A percentile compares a stretch with the other conserved stretches of the same genome.
These are phyloP conservation scores for Rubroboletus satanas DNA, from an alignment of 768 basidiomycete species.

Conservation along the genomic window DNA sequence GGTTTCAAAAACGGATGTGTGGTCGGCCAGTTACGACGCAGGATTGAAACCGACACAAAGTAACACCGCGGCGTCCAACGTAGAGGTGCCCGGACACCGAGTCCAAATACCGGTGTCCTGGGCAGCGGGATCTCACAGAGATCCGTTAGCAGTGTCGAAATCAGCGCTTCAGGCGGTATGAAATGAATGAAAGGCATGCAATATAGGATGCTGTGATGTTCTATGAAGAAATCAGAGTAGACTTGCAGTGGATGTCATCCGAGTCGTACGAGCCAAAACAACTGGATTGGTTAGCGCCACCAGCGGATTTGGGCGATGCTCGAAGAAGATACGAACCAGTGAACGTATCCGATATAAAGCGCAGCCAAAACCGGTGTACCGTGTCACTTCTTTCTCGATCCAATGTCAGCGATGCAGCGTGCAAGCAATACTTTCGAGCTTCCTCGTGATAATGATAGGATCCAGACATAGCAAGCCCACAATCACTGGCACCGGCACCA, in stretches of 20 bases:
- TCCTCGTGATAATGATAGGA: slow-evolving; percentile 5
- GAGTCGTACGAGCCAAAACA: slow-evolving; percentile 17
- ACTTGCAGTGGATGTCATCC: not conserved
- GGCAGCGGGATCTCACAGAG: not conserved
- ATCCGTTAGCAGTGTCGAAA: slow-evolving; percentile 11
- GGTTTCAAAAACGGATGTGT: not conserved
- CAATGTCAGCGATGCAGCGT: slow-evolving; percentile 10
- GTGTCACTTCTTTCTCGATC: slow-evolving; percentile 21
- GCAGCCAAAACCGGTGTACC: slow-evolving; percentile 8
- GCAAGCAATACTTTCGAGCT: slow-evolving; percentile 7
- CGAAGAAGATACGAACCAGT: slow-evolving; percentile 9
- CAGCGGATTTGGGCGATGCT: slow-evolving; percentile 14
- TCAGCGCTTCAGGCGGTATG: not conserved
- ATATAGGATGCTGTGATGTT: slow-evolving; percentile 13
- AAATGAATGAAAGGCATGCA: not conserved
- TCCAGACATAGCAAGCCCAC: slow-evolving; percentile 9
- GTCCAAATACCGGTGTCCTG: not conserved
- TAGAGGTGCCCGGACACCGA: not conserved
- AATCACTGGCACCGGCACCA: not conserved
- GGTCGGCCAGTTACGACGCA: not conserved
- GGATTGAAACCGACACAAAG: not conserved
- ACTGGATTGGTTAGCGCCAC: not conserved
- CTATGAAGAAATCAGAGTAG: not conserved
- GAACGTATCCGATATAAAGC: slow-evolving; percentile 1
- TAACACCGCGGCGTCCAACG: not conserved